Percentiles rank a stretch among this genome's conserved stretches.
phyloP scores from a whole-genome alignment of 352 stramenopile species.

The Phytophthora fragariae region DNA sequence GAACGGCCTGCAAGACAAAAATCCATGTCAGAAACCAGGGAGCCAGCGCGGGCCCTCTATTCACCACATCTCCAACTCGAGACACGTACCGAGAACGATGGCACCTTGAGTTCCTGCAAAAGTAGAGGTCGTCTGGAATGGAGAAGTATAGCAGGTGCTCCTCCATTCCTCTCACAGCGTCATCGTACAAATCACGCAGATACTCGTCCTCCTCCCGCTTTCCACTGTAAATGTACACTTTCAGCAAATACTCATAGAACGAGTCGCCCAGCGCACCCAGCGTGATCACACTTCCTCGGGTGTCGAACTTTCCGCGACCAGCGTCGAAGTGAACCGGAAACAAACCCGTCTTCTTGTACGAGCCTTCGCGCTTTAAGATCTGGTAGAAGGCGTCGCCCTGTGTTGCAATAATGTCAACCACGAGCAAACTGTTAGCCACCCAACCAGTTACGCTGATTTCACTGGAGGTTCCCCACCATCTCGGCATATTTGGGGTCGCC shows the following conservation, averaged over 20 bases:
- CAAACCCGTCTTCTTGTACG: slow-evolving; percentile 83
- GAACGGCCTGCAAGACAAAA: slow-evolving; percentile 29
- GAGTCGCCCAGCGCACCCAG: slow-evolving; percentile 96
- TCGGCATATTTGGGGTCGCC: slow-evolving; percentile 76
- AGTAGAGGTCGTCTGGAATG: slow-evolving; percentile 68
- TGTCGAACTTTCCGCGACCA: slow-evolving; percentile 35
- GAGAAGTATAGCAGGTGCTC: slow-evolving; percentile 89
- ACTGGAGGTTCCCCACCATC: slow-evolving; percentile 41
- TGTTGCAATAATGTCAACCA: not conserved
- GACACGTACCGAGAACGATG: slow-evolving; percentile 49
- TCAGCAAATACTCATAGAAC: slow-evolving; percentile 99
- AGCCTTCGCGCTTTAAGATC: slow-evolving; percentile 74
- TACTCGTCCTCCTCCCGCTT: slow-evolving; percentile 69
- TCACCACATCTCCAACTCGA: not conserved
- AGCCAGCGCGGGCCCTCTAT: too few relatives aligned
- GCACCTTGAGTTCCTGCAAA: slow-evolving; percentile 69
- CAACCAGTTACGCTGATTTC: not conserved
- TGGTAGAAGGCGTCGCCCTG: slow-evolving; percentile 83
- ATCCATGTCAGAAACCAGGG: not conserved
- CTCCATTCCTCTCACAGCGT: slow-evolving; percentile 94
- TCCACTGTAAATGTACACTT: slow-evolving; percentile 97
- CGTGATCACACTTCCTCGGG: slow-evolving; percentile 30
- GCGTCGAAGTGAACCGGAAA: slow-evolving; percentile 89
- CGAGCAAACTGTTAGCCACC: slow-evolving; percentile 5
- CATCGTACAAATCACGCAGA: slow-evolving; percentile 93